Conservation (phyloP, 1,284 basidiomycete genomes). For the Lentinula novae-zelandiae region DNA sequence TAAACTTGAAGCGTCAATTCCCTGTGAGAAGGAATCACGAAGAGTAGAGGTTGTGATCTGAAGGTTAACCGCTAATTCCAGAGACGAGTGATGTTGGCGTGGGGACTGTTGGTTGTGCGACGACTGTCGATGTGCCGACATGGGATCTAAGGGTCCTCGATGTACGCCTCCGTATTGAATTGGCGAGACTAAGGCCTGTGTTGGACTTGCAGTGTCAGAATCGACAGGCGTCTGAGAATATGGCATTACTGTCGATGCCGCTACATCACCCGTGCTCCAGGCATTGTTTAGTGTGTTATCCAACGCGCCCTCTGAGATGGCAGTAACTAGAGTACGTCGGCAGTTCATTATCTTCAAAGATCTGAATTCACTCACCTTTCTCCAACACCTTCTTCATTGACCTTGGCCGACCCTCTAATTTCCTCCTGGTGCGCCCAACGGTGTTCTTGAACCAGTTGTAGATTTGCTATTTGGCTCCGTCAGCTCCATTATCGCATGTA, state of each 20-base stretch:
- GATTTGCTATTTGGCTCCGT: constrained; percentile 42
- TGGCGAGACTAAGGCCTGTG: constrained; percentile 28
- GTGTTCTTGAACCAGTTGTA: constrained; percentile 71
- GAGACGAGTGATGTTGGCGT: constrained; percentile 20
- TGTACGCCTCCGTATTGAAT: constrained; percentile 34
- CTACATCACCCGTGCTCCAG: constrained; percentile 28
- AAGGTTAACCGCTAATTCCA: constrained; percentile 26
- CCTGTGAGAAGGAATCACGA: constrained; percentile 45
- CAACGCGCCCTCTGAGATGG: background rate
- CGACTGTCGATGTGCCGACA: background rate
- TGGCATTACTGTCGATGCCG: constrained; percentile 27
- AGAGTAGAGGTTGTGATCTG: constrained; percentile 35
- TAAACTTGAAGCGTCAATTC: constrained; percentile 40
- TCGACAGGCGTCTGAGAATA: constrained; percentile 31
- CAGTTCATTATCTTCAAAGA: background rate
- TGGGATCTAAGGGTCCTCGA: background rate
- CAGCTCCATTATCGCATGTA: constrained; percentile 3
- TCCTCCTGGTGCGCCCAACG: constrained; percentile 50
- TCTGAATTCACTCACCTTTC: constrained; percentile 32
- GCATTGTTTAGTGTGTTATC: background rate
- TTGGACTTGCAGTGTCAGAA: constrained; percentile 28
- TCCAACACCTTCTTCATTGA: constrained; percentile 44
- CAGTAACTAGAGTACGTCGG: background rate
- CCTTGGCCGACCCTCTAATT: constrained; percentile 47
- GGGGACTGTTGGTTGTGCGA: constrained; percentile 18